Base-by-base conservation (phyloP, 192 early-diverging fungal genomes). In the Backusella luteola region DNA sequence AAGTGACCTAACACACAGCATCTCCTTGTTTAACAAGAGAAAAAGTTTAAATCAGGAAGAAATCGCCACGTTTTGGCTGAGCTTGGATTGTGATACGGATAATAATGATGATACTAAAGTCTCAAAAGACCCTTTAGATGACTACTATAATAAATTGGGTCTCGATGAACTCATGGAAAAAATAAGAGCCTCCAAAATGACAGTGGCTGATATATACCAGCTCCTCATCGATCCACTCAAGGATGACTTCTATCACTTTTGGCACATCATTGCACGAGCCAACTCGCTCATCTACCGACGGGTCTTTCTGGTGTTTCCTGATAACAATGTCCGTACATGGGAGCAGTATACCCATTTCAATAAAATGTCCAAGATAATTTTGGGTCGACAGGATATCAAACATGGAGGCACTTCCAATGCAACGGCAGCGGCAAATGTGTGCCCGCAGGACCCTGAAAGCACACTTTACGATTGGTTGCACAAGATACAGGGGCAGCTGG, bases 231-330 rank as follows among this genome's bases (percentile, higher is more conserved):
- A 96, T 73, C 94, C 94, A 19, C 76, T 94, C 0, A 84, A 86
- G 6, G 85, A 87, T 34, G 84, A 76, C n/a, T 94, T 84, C 81
- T 36, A 78, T 80, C 73, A 88, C 0, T 72, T 89, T 59, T 94
- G 94, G 94, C 83, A 84, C 52, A 73, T 68, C 3, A 83, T 88
- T 0, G 92, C 93, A 2, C 79, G 88, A 19, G 75, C 39, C 17
- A 96, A 96, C 80, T 89, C 90, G 9, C 67, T 75, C 0, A 78
- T 90, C 7, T 93, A 91, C 75, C 80, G 94, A 19, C 85, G 91
- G 0, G 88, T 93, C 23, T 96, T 96, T 78, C 85, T 89, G 29
- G 91, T 90, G 66, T 89, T 95, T 17, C 94, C 94, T 4, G 94
- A 96, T 78, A 90, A 94, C 41, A 94, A 91, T 14, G 88, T 94